phyloP scores from a whole-genome alignment of 257 asterid genomes.

The Ligustrum vulgare region DNA sequence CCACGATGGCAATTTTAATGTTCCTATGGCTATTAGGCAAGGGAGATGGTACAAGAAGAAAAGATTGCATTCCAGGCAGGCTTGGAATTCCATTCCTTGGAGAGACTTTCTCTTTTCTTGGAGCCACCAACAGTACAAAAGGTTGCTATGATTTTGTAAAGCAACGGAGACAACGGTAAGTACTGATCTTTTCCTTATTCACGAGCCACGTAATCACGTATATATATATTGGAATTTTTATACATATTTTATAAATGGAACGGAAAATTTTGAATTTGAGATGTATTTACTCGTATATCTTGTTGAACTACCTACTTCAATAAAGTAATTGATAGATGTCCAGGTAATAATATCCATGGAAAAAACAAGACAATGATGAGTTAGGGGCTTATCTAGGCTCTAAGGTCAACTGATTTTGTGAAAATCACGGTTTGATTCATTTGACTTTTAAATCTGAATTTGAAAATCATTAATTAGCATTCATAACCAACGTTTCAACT shows the following conservation, averaged over 20 bases:
- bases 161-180: conserved; percentile 44
- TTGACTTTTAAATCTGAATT: no score
- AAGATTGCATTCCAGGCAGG: conserved; percentile 41
- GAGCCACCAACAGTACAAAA: conserved; percentile 54
- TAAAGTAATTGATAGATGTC: no score
- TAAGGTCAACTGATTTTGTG: no score
- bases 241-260: not conserved
- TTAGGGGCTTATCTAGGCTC: no score
- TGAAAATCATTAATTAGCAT: not conserved
- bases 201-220: not conserved
- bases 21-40: conserved; percentile 2
- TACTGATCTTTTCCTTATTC: not conserved
- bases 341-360: no score
- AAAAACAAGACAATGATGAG: no score
- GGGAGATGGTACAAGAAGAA: conserved; percentile 10
- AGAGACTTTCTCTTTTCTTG: conserved; percentile 51
- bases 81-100: conserved; percentile 57
- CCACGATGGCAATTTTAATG: conserved; percentile 19
- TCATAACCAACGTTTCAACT: not conserved
- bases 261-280: not conserved
- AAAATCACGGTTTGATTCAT: no score
- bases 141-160: conserved; percentile 61
- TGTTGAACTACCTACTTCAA: no score
- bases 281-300: no score
- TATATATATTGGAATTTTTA: not conserved